Evolutionary conservation across 257 asterid species (phyloP).

Genomic region (Fraxinus quadrangulata): DNA sequence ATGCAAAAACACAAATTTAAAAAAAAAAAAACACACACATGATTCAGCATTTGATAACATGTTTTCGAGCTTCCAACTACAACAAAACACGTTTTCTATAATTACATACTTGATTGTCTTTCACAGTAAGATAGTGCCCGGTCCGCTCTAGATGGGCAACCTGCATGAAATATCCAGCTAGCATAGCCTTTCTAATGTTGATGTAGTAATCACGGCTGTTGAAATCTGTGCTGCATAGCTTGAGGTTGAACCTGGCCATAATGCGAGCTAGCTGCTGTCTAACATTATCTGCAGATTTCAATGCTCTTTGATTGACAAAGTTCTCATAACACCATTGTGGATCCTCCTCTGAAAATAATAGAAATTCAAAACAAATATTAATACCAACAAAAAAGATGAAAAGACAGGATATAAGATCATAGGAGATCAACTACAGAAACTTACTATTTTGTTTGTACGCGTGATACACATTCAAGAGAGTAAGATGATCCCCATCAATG

Average conservation of each 20-base stretch:
- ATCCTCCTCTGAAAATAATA: constrained; percentile 70
- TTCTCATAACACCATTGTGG: constrained; percentile 93
- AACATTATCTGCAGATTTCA: constrained; percentile 93
- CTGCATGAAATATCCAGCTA: constrained; percentile 99
- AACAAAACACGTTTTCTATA: neutral
- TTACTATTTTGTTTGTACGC: constrained; percentile 94
- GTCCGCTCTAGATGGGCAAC: constrained; percentile 95
- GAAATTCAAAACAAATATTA: constrained; percentile 23
- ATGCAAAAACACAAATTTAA: constrained; percentile 15
- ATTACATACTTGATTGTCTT: constrained; percentile 82
- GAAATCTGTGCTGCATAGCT: constrained; percentile 96
- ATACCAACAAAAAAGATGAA: neutral
- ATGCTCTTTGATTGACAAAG: constrained; percentile 74
- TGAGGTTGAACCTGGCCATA: constrained; percentile 86
- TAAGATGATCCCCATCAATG: constrained; percentile 94
- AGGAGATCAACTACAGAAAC: constrained; percentile 22
- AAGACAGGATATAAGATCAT: neutral
- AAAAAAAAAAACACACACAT: neutral
- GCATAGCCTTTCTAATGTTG: constrained; percentile 95
- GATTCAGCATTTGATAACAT: neutral
- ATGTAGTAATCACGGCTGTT: constrained; percentile 93
- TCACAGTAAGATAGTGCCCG: constrained; percentile 89
- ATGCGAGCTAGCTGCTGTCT: constrained; percentile 93
- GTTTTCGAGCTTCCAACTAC: neutral
- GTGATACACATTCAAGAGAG: constrained; percentile 86